These are phyloP conservation scores for Setaria viridis DNA, from an alignment of 202 grass and related monocot genomes.

Conservation along the genomic window DNA sequence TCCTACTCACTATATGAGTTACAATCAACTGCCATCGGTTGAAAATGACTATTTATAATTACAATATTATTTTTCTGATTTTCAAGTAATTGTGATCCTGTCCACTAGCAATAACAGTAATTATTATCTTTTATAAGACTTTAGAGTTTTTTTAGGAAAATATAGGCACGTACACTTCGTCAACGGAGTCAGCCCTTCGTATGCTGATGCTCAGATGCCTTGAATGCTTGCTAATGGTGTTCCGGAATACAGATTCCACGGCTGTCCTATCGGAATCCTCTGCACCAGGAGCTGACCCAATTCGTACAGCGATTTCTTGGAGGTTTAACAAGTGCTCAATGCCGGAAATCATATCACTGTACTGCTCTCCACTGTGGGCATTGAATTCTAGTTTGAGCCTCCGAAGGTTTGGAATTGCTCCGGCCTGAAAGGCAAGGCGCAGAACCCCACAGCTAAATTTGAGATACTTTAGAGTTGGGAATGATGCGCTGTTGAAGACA, in stretches of 20 bases:
- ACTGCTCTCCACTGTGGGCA: not conserved
- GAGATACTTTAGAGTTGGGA: slow-evolving; percentile 15
- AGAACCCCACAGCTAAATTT: slow-evolving; percentile 7
- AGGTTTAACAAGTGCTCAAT: slow-evolving; percentile 29
- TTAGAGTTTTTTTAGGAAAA: not conserved
- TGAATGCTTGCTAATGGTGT: not conserved
- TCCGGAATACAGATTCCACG: not conserved
- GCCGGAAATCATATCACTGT: not conserved
- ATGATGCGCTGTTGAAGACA: not conserved
- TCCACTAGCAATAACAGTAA: not conserved
- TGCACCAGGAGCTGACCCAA: not conserved
- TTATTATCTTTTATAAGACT: not conserved
- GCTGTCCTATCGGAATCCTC: not conserved
- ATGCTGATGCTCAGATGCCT: not conserved
- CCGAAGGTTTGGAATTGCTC: not conserved
- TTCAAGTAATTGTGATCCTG: not conserved
- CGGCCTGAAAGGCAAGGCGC: not conserved
- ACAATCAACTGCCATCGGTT: too few relatives aligned
- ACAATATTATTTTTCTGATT: too few relatives aligned
- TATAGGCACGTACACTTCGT: not conserved
- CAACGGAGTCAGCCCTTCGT: not conserved
- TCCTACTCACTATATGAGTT: too few relatives aligned
- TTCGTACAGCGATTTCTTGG: not conserved
- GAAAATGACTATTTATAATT: too few relatives aligned
- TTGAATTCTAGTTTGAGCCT: slow-evolving; percentile 22